Base-by-base conservation (phyloP, 495 filamentous ascomycete genomes). In the Parathielavia hyrcaniae region DNA sequence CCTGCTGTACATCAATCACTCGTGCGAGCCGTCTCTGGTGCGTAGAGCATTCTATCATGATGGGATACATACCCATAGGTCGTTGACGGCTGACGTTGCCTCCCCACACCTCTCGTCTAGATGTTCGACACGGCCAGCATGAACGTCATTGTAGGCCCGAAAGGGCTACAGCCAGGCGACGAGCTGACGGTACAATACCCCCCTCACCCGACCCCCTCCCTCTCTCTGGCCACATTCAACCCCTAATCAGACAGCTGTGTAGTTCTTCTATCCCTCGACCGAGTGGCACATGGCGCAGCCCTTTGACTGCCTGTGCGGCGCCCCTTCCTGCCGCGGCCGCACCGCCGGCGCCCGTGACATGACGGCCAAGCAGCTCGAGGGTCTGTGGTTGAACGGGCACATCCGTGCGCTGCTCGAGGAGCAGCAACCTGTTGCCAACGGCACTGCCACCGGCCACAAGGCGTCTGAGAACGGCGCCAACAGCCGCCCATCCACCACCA, bases 241-340 rank as follows among this genome's bases (percentile, higher is more conserved):
- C 17, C 51, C 58, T 41, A 71, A 45, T 16, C 40, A 30, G 2
- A 13, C 36, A n/a, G n/a, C n/a, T n/a, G n/a, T n/a, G 16, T 53
- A 68, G 55, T 89, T 88, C 76, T 90, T 90, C 73, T 90, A 90
- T 66, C 87, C 87, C 8, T 85, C 80, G 54, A 85, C 85, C 5
- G 87, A 90, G 70, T 90, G 84, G 84, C 64, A 78, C 57, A 89
- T 89, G 86, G 82, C 82, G 44, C 85, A 89, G 71, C 74, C 82
- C 17, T 90, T 90, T 62, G 72, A 81, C 58, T 90, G 87, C 65
- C 72, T 69, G 39, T 90, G 87, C 67, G 78, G 79, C 10, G 73
- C 66, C 22, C 64, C 69, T 0, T 63, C 67, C 40, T 86, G 83
- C 65, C 71, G 71, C 57, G 80, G 79, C 14, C 67, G 61, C 52